These are phyloP conservation scores for Colletotrichum lupini DNA, from an alignment of 2,329 filamentous ascomycete species.

Conservation along the genomic window DNA sequence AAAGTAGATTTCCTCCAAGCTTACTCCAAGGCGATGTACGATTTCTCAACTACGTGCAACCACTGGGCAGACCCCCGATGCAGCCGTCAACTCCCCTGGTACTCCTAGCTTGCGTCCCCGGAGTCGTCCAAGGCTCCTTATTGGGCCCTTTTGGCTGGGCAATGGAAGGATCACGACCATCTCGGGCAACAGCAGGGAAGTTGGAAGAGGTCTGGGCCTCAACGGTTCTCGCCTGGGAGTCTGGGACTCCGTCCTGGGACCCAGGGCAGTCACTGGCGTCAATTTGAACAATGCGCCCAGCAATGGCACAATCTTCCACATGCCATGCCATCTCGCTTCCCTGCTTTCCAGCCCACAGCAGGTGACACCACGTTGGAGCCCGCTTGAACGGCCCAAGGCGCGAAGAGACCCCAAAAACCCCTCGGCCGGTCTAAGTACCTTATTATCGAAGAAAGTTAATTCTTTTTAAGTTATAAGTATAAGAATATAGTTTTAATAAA, in stretches of 20 bases:
- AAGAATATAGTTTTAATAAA: too few species aligned
- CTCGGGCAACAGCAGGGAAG: background rate
- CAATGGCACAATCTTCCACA: constrained; percentile 1
- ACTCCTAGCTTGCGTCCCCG: constrained; percentile 16
- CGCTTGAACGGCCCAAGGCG: constrained; percentile 19
- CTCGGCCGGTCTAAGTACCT: background rate
- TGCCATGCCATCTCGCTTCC: background rate
- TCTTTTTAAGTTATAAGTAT: too few species aligned
- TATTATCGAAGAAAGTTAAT: too few species aligned
- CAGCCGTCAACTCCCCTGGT: background rate
- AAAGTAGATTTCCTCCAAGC: background rate
- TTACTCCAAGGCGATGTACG: background rate
- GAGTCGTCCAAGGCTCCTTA: constrained; percentile 11
- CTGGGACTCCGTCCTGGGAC: background rate
- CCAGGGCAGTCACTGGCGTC: background rate
- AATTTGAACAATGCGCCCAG: background rate
- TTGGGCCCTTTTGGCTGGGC: constrained; percentile 7
- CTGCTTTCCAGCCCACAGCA: constrained; percentile 5
- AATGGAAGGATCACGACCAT: constrained; percentile 5
- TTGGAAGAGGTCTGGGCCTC: constrained; percentile 8
- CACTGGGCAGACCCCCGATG: background rate
- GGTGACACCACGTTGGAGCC: constrained; percentile 16
- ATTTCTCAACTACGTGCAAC: background rate
- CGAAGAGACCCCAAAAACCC: background rate
- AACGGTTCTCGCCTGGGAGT: background rate